These are phyloP conservation scores for Penicillium sp. DNA, from an alignment of 2,329 filamentous ascomycete species.

Conservation along the genomic window DNA sequence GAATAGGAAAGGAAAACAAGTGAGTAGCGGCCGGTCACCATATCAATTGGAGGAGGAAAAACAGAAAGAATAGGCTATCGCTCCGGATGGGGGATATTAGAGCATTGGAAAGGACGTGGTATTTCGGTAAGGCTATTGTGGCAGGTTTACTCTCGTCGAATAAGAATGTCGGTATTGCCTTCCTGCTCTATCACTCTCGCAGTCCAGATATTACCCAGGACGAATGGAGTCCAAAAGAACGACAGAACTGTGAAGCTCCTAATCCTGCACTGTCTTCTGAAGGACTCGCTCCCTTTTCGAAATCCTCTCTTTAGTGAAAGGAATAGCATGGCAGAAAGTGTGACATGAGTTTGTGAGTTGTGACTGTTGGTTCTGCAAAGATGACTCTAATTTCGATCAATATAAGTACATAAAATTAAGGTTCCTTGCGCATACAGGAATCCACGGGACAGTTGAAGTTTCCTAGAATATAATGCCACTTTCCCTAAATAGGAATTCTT, in stretches of 20 bases:
- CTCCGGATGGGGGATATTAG: background rate
- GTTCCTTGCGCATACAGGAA: background rate
- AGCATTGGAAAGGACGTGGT: background rate
- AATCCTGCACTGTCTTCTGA: background rate
- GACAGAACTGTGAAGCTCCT: background rate
- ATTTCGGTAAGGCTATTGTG: background rate
- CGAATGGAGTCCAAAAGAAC: background rate
- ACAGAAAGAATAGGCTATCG: background rate
- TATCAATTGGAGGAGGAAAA: background rate
- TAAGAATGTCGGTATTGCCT: background rate
- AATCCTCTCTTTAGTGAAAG: background rate
- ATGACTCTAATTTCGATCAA: background rate
- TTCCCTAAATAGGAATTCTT: background rate
- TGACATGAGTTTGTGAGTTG: background rate
- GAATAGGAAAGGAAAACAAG: background rate
- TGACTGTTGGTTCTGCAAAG: background rate
- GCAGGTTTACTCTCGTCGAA: background rate
- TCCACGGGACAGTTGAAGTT: background rate
- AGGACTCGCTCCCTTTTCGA: background rate
- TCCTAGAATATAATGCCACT: no score
- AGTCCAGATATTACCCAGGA: background rate
- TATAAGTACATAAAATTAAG: background rate
- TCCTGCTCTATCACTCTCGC: background rate
- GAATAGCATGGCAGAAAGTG: background rate
- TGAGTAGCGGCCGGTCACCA: background rate